phyloP scores from a whole-genome alignment of 495 filamentous ascomycete genomes.

The Penicillium coffeae region DNA sequence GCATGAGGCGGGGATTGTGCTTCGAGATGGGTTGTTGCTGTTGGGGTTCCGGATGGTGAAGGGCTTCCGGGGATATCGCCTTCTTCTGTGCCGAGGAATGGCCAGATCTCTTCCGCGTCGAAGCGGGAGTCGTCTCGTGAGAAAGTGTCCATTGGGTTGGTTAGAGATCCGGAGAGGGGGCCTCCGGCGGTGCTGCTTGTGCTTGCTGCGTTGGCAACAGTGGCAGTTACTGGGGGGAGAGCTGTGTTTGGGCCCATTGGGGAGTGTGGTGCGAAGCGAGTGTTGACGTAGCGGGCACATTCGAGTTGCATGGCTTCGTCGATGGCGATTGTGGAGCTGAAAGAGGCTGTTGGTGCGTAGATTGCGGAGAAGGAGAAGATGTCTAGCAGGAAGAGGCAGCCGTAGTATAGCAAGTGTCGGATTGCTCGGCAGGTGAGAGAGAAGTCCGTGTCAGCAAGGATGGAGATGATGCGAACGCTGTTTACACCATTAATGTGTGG shows the following conservation, averaged over 20 bases:
- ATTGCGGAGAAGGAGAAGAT: conserved; percentile 90
- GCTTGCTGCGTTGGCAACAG: conserved; percentile 1
- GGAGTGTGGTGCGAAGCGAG: conserved; percentile 35
- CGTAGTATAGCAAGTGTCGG: conserved; percentile 85
- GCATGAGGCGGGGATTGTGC: not conserved
- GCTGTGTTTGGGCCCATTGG: conserved; percentile 22
- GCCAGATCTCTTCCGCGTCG: conserved; percentile 46
- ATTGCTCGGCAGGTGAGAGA: conserved; percentile 79
- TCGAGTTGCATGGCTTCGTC: conserved; percentile 72
- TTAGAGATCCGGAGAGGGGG: conserved; percentile 17
- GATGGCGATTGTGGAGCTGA: conserved; percentile 67
- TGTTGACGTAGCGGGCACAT: conserved; percentile 75
- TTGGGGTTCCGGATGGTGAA: conserved; percentile 2
- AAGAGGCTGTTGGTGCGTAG: conserved; percentile 77
- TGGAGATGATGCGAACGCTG: conserved; percentile 77
- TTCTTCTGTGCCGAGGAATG: conserved; percentile 28
- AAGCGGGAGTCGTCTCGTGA: conserved; percentile 23
- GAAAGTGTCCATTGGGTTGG: conserved; percentile 15
- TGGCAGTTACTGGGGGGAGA: conserved; percentile 10
- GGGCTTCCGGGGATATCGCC: conserved; percentile 2
- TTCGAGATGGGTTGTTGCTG: conserved; percentile 15
- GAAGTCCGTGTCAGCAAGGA: conserved; percentile 78
- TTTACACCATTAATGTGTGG: conserved; percentile 86
- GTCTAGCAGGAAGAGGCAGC: conserved; percentile 80
- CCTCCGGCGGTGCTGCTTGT: conserved; percentile 9